A percentile compares a stretch with the other conserved stretches of the same genome.
phyloP scores from a whole-genome alignment of 768 basidiomycete genomes.

The Jaapia argillacea region DNA sequence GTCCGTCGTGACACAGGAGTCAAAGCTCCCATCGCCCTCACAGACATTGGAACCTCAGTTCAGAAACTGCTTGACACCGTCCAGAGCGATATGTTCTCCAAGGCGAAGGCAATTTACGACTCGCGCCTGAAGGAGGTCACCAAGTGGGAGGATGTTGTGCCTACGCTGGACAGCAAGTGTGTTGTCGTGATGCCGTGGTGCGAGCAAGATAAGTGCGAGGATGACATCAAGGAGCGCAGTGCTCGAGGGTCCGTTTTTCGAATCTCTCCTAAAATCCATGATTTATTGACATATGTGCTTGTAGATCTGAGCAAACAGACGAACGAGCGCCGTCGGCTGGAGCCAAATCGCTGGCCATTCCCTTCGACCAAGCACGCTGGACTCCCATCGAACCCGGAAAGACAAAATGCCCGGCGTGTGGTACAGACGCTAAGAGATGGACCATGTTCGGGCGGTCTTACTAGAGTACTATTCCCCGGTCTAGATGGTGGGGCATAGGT shows the following conservation, averaged over 20 bases:
- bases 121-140: conserved; percentile 62
- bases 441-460: conserved; percentile 93
- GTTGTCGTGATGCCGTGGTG: conserved; percentile 94
- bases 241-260: conserved; percentile 58
- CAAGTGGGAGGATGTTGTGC: conserved; percentile 90
- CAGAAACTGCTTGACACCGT: conserved; percentile 71
- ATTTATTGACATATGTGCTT: conserved; percentile 4
- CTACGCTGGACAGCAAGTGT: conserved; percentile 81
- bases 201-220: conserved; percentile 86
- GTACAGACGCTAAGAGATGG: conserved; percentile 86
- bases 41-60: conserved; percentile 38
- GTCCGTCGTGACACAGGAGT: conserved; percentile 77
- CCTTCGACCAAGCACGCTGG: conserved; percentile 86
- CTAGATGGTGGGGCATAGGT: no score
- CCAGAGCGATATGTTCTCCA: conserved; percentile 79
- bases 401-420: conserved; percentile 88
- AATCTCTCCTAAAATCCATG: conserved; percentile 8
- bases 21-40: conserved; percentile 45
- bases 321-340: conserved; percentile 96
- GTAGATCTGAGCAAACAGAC: conserved; percentile 78
- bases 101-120: conserved; percentile 67
- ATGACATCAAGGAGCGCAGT: conserved; percentile 95
- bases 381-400: conserved; percentile 69
- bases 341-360: conserved; percentile 94
- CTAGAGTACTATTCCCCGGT: no score